phyloP scores from a whole-genome alignment of 441 rosid genomes.

The Adansonia rubrostipa region DNA sequence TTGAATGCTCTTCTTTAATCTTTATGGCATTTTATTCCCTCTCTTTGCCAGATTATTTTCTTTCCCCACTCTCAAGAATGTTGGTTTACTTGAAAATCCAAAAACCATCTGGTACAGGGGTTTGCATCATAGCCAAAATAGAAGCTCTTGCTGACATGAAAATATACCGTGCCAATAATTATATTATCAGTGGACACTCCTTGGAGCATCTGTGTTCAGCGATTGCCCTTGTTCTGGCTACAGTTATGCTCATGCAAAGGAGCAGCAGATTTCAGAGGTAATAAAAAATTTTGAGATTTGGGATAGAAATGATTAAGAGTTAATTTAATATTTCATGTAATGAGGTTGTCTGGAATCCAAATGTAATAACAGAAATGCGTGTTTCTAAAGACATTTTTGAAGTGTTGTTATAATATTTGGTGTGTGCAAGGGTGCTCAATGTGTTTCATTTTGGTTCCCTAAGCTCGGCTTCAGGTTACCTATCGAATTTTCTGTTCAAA shows the following conservation, averaged over 20 bases:
- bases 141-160: constrained; percentile 66
- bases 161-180: constrained; percentile 58
- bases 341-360: too few relatives aligned
- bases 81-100: constrained; percentile 7
- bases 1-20: not conserved
- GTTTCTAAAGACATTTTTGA: not conserved
- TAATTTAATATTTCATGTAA: too few relatives aligned
- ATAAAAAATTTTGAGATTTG: too few relatives aligned
- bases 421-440: not conserved
- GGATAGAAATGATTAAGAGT: too few relatives aligned
- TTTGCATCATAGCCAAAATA: constrained; percentile 54
- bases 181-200: constrained; percentile 76
- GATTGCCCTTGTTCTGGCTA: constrained; percentile 50
- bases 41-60: not conserved
- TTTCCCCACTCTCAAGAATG: not conserved
- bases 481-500: not conserved
- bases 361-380: not conserved
- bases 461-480: not conserved
- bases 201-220: constrained; percentile 73
- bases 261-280: constrained; percentile 30
- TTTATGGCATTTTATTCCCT: not conserved
- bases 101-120: constrained; percentile 46
- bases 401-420: not conserved
- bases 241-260: constrained; percentile 73
- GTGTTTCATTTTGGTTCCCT: not conserved